Base-by-base conservation (phyloP, 2,329 filamentous ascomycete genomes). In the Xylariaceae sp. region DNA sequence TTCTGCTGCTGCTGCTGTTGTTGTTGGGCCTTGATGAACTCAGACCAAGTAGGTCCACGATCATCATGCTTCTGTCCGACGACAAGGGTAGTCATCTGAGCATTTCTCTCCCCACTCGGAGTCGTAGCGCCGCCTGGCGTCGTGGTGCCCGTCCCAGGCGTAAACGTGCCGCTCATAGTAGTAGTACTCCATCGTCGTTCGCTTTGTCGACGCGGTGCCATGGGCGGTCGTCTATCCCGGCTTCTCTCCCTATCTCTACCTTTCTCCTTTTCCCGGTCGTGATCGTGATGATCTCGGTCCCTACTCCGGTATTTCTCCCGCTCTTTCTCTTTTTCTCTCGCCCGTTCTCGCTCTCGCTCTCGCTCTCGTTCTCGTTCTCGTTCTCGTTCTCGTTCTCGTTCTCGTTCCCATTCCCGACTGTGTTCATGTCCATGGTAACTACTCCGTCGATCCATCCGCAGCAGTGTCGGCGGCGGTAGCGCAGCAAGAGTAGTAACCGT, bases 31-130 rank as follows among this genome's bases (percentile, higher is more conserved):
- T 57, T 60, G 41, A 69, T 45, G 29, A 64, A 66, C 53, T 70
- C 67, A 9, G 64, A 65, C 67, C 67, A 69, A 12, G 67, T 68
- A 51, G 66, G 66, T 3, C 66, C 63, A 47, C 59, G 62, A 12
- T 65, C 62, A 2, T 65, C 61, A 4, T 41, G 49, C 3, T 55
- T 53, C 41, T 51, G 53, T 29, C 41, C 30, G 41, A 45, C 42
- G 37, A 55, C 46, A 34, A 55, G 51, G 45, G 59, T 19, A 50
- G 37, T 43, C 39, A 37, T 11, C 12, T 1, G 5, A 9, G 35
- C 31, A 8, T 27, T 51, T 6, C 47, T 41, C 3, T 50, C 52
- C 5, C 39, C 35, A 19, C 47, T 26, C 2, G 31, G 27, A 8
- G 35, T 30, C 35, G 43, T 49, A 42, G 47, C 4, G 9, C 27